Evolutionary conservation across 2,329 filamentous ascomycete genomes (phyloP).

Genomic region (Cytospora paraplurivora): DNA sequence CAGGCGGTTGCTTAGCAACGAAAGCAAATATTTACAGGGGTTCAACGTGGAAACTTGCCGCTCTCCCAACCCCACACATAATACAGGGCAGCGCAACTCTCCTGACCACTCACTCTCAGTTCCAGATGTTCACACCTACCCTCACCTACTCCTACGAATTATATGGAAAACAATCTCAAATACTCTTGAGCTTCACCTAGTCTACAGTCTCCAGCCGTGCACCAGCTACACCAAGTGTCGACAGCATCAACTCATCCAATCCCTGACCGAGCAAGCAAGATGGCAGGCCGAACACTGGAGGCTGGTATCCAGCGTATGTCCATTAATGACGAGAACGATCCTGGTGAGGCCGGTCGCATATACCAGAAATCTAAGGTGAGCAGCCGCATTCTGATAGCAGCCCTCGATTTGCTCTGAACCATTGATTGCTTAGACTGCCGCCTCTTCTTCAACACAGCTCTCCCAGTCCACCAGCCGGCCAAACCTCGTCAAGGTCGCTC

Average conservation of each 20-base stretch:
- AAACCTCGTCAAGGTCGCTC: constrained; percentile 82
- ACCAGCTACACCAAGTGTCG: constrained; percentile 10
- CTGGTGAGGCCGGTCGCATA: constrained; percentile 51
- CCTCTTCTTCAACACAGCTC: constrained; percentile 45
- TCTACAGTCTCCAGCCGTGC: background rate
- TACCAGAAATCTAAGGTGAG: constrained; percentile 78
- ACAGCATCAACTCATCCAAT: background rate
- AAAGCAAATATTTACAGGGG: background rate
- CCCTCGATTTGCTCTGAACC: constrained; percentile 12
- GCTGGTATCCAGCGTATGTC: constrained; percentile 86
- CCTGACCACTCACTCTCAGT: background rate
- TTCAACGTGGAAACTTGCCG: background rate
- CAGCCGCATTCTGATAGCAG: constrained; percentile 30
- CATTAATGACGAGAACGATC: constrained; percentile 85
- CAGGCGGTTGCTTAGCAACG: background rate
- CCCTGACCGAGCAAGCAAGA: constrained; percentile 35
- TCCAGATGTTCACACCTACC: background rate
- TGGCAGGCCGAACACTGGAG: constrained; percentile 75
- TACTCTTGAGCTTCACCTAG: background rate
- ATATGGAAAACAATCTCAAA: background rate
- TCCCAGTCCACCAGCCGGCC: constrained; percentile 64
- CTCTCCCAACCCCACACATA: background rate
- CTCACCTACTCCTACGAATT: background rate
- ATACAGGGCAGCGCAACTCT: background rate
- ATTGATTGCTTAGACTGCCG: constrained; percentile 48